Evolutionary conservation across 192 early-diverging fungal species (phyloP), one percentile per base, ranked within the genome.

Genomic region (Anaeromyces robustus): DNA sequence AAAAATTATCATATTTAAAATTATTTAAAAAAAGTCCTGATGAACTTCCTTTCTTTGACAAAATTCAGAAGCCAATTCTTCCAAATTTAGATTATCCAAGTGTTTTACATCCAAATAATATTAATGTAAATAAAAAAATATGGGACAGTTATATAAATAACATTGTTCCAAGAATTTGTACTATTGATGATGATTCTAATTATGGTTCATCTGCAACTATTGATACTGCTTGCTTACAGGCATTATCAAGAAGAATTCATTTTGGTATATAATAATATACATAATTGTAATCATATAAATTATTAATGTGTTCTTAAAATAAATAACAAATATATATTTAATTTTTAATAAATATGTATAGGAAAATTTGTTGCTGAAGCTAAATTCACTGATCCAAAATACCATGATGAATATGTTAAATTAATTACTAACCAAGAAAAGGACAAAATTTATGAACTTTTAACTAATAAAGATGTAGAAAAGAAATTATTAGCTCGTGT

Each of bases 281-380:
- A n/a, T n/a, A n/a, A n/a, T n/a, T n/a, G n/a, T n/a, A n/a, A n/a
- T n/a, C n/a, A n/a, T n/a, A n/a, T n/a, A n/a, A n/a, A n/a, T n/a
- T n/a, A n/a, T n/a, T n/a, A n/a, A n/a, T n/a, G n/a, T n/a, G n/a
- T n/a, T n/a, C n/a, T n/a, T n/a, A 28, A 77, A 29, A 29, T 32
- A 31, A 19, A 81, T 12, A 22, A 32, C 9, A n/a, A 32, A 29
- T 81, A 77, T 16, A 18, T 32, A 39, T 16, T 37, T 59, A 30
- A 17, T 52, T 18, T 12, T 2, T 16, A 39, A 28, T 29, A 34
- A 17, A 30, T 59, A 43, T 22, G 5, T 41, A 26, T 77, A 95
- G 93, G 96, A 78, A 98, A 97, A 84, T 99, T 96, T 84, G 93
- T 97, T 30, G 96, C 96, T 29, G 97, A 99, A 85, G 92, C 96